These are phyloP conservation scores for Alloascoidea africana DNA, from an alignment of 805 yeast species.

Conservation along the genomic window DNA sequence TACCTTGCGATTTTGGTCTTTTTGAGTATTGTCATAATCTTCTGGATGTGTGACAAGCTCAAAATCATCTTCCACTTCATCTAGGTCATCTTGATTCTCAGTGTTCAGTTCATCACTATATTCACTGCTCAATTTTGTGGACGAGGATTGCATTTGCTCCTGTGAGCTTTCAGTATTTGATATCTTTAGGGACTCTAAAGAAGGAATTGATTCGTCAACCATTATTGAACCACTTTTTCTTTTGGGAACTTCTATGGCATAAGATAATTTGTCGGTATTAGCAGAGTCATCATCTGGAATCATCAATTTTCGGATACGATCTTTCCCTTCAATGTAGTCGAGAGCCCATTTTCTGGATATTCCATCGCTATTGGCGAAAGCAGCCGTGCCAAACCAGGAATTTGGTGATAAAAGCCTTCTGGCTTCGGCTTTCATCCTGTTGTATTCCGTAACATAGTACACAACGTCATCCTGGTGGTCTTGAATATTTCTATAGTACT, in stretches of 20 bases:
- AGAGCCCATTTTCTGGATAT: slow-evolving; percentile 32
- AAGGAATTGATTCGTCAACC: background rate
- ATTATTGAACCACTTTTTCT: background rate
- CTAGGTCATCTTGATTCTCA: slow-evolving; percentile 11
- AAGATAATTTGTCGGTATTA: slow-evolving; percentile 27
- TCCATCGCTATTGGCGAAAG: slow-evolving; percentile 8
- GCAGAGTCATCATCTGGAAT: slow-evolving; percentile 35
- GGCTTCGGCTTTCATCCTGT: slow-evolving; percentile 28
- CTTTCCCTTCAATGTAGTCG: slow-evolving; percentile 56
- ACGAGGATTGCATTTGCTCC: slow-evolving; percentile 5
- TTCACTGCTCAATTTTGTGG: slow-evolving; percentile 9
- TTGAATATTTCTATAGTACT: slow-evolving; percentile 37
- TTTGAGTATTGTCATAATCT: slow-evolving; percentile 16
- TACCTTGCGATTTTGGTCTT: slow-evolving; percentile 64
- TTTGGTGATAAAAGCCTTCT: no score
- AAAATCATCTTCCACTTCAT: slow-evolving; percentile 12
- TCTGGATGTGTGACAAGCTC: slow-evolving; percentile 6
- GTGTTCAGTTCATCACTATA: slow-evolving; percentile 14
- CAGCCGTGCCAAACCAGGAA: no score
- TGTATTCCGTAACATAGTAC: slow-evolving; percentile 31
- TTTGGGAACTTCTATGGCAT: slow-evolving; percentile 24
- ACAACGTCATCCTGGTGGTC: slow-evolving; percentile 50
- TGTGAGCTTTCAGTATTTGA: slow-evolving; percentile 4
- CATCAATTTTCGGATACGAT: slow-evolving; percentile 50
- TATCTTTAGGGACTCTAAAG: background rate